A percentile compares a stretch with the other conserved stretches of the same genome.
Evolutionary conservation across 306 rosid genomes (phyloP).

Genomic region (Glycine tomentella): DNA sequence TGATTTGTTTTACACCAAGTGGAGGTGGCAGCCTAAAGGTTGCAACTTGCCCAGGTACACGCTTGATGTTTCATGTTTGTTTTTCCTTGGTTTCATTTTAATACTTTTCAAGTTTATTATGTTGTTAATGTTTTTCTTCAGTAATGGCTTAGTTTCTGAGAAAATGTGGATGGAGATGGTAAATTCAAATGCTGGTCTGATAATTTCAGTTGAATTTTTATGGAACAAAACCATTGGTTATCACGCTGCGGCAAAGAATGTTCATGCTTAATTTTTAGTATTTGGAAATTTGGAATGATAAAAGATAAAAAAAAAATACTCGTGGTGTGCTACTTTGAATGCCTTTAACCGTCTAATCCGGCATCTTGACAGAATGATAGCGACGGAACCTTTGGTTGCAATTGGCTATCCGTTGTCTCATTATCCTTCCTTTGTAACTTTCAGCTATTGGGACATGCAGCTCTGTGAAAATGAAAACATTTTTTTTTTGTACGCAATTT

Average conservation of each 20-base stretch:
- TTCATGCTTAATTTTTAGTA: conserved; percentile 5
- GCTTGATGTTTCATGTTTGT: background rate
- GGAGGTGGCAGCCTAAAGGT: conserved; percentile 92
- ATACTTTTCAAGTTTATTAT: background rate
- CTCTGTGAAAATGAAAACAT: conserved; percentile 22
- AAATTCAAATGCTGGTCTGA: background rate
- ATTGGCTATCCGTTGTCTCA: conserved; percentile 15
- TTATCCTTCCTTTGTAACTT: background rate
- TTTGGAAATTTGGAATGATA: conserved; percentile 9
- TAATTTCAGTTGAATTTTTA: background rate
- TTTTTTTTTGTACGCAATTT: background rate
- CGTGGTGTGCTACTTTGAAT: background rate
- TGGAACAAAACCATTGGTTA: background rate
- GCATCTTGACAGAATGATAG: conserved; percentile 25
- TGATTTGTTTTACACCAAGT: conserved; percentile 85
- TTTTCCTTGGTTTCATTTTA: background rate
- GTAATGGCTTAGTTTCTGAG: background rate
- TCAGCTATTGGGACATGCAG: background rate
- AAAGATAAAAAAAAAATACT: background rate
- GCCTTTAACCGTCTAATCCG: conserved; percentile 6
- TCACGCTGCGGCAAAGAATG: background rate
- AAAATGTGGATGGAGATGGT: conserved; percentile 9
- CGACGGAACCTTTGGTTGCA: conserved; percentile 30
- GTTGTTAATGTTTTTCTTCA: conserved; percentile 22
- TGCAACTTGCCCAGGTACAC: conserved; percentile 87